Evolutionary conservation across 2,329 filamentous ascomycete species (phyloP), one percentile per base, ranked within the genome.

Genomic region (Cercospora nicotianae): DNA sequence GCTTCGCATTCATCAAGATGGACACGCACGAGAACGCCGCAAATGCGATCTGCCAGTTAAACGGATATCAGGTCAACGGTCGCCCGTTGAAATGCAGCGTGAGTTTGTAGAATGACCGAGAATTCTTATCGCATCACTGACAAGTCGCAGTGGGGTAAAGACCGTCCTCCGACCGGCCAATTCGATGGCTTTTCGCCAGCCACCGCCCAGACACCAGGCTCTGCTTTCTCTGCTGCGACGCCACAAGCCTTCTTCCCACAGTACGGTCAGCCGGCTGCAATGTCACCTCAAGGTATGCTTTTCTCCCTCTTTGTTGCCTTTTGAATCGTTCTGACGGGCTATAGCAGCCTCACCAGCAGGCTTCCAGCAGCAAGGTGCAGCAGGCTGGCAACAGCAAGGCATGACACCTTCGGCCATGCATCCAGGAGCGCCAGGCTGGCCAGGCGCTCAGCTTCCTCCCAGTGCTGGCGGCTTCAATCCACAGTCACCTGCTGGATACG

Each of bases 1-100:
- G 95, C 13, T 99, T 99, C 79, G 93, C 95, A 7, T 99, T 99
- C 80, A 93, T 99, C 81, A 99, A 99, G 86, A 97, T 99, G 94
- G 95, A 99, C 79, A 91, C 90, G 6, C 95, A 99, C 77, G 95
- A 99, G 83, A 97, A 97, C 77, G 95, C 95, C 3, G 94, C 95
- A 64, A 97, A 97, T 91, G 93, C 94, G 36, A 99, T 99, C 77
- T 99, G 95, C 82, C 94, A 98, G 79, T 87, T 99, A 77, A 98
- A 94, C 76, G 94, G 94, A 33, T 99, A 98, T 84, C 96, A 97
- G 74, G 94, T 99, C 75, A 97, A 99, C 77, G 95, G 95, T 63
- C 90, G 95, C 73, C 95, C 95, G 63, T 83, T 99, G 75, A 99
- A 99, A 87, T 99, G 95, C 87, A 98, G 94, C 81, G 94, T 98